Conservation (phyloP, 83 land plant species). For the Larix sibirica region DNA sequence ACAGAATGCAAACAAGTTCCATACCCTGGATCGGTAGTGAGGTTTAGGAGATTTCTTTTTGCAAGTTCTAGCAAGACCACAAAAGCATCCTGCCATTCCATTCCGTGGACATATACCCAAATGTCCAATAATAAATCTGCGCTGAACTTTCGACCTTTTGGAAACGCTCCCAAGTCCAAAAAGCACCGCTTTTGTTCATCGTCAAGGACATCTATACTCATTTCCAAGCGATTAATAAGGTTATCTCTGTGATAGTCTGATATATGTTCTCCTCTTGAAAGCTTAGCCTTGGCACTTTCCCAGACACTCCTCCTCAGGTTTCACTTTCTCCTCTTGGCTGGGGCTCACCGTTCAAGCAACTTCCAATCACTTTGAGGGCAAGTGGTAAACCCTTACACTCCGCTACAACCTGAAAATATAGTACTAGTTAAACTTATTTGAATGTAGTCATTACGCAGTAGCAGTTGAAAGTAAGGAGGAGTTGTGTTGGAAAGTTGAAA, state of each 20-base stretch:
- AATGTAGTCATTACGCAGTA: too few relatives aligned
- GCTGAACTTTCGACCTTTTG: slow-evolving; percentile 30
- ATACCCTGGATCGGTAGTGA: slow-evolving; percentile 35
- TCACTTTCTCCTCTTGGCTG: too few relatives aligned
- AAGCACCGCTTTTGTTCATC: slow-evolving; percentile 49
- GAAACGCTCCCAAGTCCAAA: slow-evolving; percentile 64
- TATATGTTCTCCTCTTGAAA: slow-evolving; percentile 42
- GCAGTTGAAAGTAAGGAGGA: too few relatives aligned
- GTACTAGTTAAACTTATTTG: too few relatives aligned
- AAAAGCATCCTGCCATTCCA: slow-evolving; percentile 61
- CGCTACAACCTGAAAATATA: slow-evolving; percentile 30
- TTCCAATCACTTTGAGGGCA: slow-evolving; percentile 69
- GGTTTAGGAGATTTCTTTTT: slow-evolving; percentile 47
- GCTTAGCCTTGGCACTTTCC: slow-evolving; percentile 42
- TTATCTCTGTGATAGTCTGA: slow-evolving; percentile 28
- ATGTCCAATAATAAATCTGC: slow-evolving; percentile 44
- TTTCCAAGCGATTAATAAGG: slow-evolving; percentile 40
- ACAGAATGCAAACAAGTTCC: not conserved
- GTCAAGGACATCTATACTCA: slow-evolving; percentile 37
- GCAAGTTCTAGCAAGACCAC: slow-evolving; percentile 10
- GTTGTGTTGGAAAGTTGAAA: too few relatives aligned
- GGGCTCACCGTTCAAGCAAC: slow-evolving; percentile 31
- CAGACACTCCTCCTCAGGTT: too few relatives aligned
- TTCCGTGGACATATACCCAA: slow-evolving; percentile 54
- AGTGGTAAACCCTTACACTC: slow-evolving; percentile 65